phyloP scores from a whole-genome alignment of 495 filamentous ascomycete genomes.

The Cudoniella acicularis region DNA sequence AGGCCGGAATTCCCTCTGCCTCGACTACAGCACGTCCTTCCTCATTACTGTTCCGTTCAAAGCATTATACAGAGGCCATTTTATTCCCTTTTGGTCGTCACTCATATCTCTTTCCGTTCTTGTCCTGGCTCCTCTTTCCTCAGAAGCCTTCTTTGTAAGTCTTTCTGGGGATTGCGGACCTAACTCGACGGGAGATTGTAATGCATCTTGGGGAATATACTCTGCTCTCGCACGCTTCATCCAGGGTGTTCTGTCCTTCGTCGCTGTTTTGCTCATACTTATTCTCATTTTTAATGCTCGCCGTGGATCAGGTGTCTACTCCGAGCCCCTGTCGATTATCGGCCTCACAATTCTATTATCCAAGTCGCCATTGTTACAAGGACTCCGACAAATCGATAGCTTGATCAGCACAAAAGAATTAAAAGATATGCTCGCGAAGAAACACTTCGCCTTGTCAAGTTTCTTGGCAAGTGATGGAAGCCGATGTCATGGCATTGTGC shows the following conservation, averaged over 20 bases:
- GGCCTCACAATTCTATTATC: conserved; percentile 6
- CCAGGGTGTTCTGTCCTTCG: conserved; percentile 6
- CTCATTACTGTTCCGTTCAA: conserved; percentile 5
- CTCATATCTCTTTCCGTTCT: not conserved
- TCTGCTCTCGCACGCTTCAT: conserved; percentile 4
- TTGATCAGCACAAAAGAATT: not conserved
- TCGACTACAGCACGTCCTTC: conserved; percentile 5
- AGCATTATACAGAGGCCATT: conserved; percentile 6
- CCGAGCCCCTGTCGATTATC: conserved; percentile 7
- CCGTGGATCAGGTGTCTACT: not conserved
- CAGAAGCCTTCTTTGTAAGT: conserved; percentile 10
- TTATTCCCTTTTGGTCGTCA: conserved; percentile 9
- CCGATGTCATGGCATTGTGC: conserved; percentile 7
- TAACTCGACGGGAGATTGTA: not conserved
- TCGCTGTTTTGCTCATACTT: conserved; percentile 2
- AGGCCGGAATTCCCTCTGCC: conserved; percentile 2
- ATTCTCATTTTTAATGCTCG: not conserved
- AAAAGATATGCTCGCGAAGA: not conserved
- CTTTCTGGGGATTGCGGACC: not conserved
- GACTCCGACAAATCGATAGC: conserved; percentile 4
- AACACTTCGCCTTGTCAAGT: not conserved
- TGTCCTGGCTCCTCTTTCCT: conserved; percentile 8
- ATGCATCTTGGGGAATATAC: conserved; percentile 10
- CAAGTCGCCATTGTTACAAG: not conserved
- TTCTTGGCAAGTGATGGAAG: conserved; percentile 1